Conservation (phyloP, 2,329 filamentous ascomycete genomes). For the Phialophora chinensis region DNA sequence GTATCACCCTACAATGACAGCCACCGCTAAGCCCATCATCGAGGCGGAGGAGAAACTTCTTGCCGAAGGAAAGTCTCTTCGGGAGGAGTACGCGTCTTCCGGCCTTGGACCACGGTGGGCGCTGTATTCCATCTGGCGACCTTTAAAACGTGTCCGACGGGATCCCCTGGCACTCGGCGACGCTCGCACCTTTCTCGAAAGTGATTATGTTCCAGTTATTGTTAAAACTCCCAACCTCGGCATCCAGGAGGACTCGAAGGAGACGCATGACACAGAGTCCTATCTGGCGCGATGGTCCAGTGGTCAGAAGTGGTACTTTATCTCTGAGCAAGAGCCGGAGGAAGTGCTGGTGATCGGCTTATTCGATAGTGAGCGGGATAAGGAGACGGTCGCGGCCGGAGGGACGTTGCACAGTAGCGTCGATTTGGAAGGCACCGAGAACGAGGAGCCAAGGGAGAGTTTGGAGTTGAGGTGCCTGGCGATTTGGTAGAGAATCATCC, state of each 20-base stretch:
- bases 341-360: conserved; percentile 34
- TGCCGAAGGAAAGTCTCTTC: conserved; percentile 32
- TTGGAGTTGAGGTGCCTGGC: conserved; percentile 35
- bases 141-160: conserved; percentile 35
- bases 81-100: conserved; percentile 27
- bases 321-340: conserved; percentile 34
- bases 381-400: conserved; percentile 34
- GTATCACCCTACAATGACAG: conserved; percentile 38
- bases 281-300: conserved; percentile 34
- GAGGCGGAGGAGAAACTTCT: conserved; percentile 46
- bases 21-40: conserved; percentile 38
- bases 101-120: conserved; percentile 36
- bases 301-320: conserved; percentile 37
- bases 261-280: conserved; percentile 30
- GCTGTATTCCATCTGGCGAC: conserved; percentile 39
- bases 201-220: conserved; percentile 33
- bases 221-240: conserved; percentile 34
- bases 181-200: conserved; percentile 33
- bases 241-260: conserved; percentile 21
- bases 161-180: conserved; percentile 36
- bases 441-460: conserved; percentile 32
- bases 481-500: conserved; percentile 24
- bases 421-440: conserved; percentile 31
- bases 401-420: conserved; percentile 35
- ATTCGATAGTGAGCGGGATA: conserved; percentile 34